Conservation (phyloP, 148 eudicot species). For the Polygonum maritimum region DNA sequence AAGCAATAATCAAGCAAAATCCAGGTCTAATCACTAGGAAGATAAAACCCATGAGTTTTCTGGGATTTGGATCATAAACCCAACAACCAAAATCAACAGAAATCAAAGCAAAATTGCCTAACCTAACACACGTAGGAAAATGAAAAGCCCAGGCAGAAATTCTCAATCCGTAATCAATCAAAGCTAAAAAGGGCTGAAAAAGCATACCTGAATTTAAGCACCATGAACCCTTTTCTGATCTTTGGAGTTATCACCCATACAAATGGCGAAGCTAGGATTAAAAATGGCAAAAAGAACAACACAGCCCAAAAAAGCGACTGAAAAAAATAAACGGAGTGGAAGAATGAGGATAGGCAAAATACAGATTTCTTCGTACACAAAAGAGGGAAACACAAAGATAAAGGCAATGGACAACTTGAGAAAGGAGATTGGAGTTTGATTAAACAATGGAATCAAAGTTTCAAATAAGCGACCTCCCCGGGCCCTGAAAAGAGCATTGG, state of each 20-base stretch:
- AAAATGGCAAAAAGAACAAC: not conserved
- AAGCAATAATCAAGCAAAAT: not conserved
- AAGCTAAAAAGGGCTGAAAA: not conserved
- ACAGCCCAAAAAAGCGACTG: slow-evolving; percentile 22
- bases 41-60: not conserved
- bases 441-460: slow-evolving; percentile 8
- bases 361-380: slow-evolving; percentile 17
- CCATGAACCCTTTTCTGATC: slow-evolving; percentile 6
- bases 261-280: slow-evolving; percentile 8
- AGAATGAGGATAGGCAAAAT: slow-evolving; percentile 1
- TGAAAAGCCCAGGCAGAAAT: not conserved
- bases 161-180: not conserved
- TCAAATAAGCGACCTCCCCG: not conserved
- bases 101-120: not conserved
- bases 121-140: not conserved
- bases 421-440: not conserved
- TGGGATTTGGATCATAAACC: not conserved
- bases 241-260: not conserved
- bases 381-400: slow-evolving; percentile 2
- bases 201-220: slow-evolving; percentile 1
- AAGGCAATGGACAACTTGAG: not conserved
- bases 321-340: slow-evolving; percentile 26
- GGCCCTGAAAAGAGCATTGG: slow-evolving; percentile 28
- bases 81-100: not conserved
- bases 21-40: not conserved